phyloP scores from a whole-genome alignment of 2,329 filamentous ascomycete genomes.

The Lachnellula hyalina region DNA sequence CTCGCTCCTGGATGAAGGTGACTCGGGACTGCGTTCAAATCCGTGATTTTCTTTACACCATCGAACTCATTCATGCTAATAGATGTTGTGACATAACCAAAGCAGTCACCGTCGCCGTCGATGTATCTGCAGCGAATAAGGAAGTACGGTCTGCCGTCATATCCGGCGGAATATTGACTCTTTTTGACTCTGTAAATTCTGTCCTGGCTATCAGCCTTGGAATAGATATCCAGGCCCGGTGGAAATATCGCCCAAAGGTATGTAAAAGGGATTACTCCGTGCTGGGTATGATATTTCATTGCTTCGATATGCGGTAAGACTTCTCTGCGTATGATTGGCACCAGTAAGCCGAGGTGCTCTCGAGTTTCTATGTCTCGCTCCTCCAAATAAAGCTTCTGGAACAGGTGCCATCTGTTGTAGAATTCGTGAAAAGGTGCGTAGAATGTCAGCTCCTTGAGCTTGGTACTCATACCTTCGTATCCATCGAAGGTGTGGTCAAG shows the following conservation, averaged over 20 bases:
- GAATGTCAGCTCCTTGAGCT: slow-evolving; percentile 31
- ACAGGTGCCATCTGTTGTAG: slow-evolving; percentile 31
- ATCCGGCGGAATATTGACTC: slow-evolving; percentile 24
- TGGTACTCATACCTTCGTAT: slow-evolving; percentile 30
- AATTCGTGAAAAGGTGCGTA: slow-evolving; percentile 32
- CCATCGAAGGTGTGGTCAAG: slow-evolving; percentile 29
- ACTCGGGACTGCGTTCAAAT: slow-evolving; percentile 13
- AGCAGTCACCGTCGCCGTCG: slow-evolving; percentile 12
- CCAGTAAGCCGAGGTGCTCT: slow-evolving; percentile 30
- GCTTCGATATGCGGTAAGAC: slow-evolving; percentile 14
- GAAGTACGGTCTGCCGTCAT: slow-evolving; percentile 14
- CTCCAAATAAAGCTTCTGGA: slow-evolving; percentile 20
- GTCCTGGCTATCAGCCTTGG: slow-evolving; percentile 15
- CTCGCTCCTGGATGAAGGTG: slow-evolving; percentile 13
- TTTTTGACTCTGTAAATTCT: slow-evolving; percentile 13
- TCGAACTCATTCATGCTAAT: slow-evolving; percentile 11
- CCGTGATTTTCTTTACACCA: slow-evolving; percentile 9
- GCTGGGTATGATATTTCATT: slow-evolving; percentile 29
- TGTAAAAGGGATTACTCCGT: slow-evolving; percentile 37
- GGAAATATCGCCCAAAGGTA: slow-evolving; percentile 36
- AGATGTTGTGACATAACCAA: slow-evolving; percentile 16
- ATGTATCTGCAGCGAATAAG: slow-evolving; percentile 13
- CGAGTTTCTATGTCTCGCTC: slow-evolving; percentile 27
- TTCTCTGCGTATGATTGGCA: slow-evolving; percentile 29
- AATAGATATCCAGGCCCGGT: slow-evolving; percentile 17